Conservation (phyloP, 805 yeast genomes). For the Jamesozyma rosinii region DNA sequence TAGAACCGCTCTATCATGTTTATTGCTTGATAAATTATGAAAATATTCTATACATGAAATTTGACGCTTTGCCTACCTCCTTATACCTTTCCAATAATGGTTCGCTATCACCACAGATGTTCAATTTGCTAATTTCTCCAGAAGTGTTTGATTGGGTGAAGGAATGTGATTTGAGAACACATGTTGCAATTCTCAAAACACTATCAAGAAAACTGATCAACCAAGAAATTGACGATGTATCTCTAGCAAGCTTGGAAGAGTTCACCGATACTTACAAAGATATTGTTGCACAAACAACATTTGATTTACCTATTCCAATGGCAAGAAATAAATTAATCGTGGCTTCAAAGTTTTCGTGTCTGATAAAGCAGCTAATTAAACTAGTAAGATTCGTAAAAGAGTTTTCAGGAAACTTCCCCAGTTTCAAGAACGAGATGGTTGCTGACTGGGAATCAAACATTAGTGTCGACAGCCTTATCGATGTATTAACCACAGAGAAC, state of each 20-base stretch:
- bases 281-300: conserved; percentile 33
- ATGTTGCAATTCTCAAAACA: conserved; percentile 45
- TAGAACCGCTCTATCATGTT: conserved; percentile 52
- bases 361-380: conserved; percentile 47
- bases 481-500: conserved; percentile 14
- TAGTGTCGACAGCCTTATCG: conserved; percentile 28
- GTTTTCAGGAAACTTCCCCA: conserved; percentile 39
- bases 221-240: conserved; percentile 18
- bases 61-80: conserved; percentile 46
- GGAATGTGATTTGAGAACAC: conserved; percentile 57
- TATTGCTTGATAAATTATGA: conserved; percentile 60
- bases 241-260: conserved; percentile 40
- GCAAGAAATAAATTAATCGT: conserved; percentile 39
- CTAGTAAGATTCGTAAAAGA: conserved; percentile 42
- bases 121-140: conserved; percentile 44
- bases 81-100: conserved; percentile 39
- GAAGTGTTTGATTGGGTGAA: conserved; percentile 52
- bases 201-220: conserved; percentile 44
- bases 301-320: conserved; percentile 43
- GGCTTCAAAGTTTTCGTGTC: conserved; percentile 44
- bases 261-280: conserved; percentile 42
- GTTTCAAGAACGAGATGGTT: conserved; percentile 43
- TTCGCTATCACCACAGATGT: conserved; percentile 54
- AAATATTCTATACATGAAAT: conserved; percentile 55
- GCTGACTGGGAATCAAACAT: conserved; percentile 47